phyloP scores from a whole-genome alignment of 108 stramenopile genomes.

The Chaetoceros tenuissimus region DNA sequence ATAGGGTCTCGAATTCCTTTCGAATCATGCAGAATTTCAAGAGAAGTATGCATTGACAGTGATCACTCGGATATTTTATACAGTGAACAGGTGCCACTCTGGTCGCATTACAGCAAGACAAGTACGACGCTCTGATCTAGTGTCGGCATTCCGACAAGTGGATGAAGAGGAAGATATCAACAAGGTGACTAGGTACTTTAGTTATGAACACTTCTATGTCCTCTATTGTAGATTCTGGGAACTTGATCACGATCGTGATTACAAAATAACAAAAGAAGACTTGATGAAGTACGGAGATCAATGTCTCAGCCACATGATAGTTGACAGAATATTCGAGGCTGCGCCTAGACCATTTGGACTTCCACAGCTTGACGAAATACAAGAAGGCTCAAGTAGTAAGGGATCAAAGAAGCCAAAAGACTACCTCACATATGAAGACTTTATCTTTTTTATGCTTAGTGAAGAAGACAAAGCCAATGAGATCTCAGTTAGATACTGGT shows the following conservation, averaged over 20 bases:
- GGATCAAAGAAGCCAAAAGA: slow-evolving; percentile 38
- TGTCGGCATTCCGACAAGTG: slow-evolving; percentile 77
- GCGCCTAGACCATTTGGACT: slow-evolving; percentile 78
- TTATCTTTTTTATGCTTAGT: slow-evolving; percentile 95
- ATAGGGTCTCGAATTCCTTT: slow-evolving; percentile 77
- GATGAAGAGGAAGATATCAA: slow-evolving; percentile 97
- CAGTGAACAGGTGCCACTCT: slow-evolving; percentile 80
- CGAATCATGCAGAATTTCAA: slow-evolving; percentile 93
- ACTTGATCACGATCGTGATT: slow-evolving; percentile 94
- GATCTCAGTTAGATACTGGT: slow-evolving; percentile 93
- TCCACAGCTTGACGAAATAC: slow-evolving; percentile 14
- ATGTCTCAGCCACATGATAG: slow-evolving; percentile 87
- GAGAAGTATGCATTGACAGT: slow-evolving; percentile 96
- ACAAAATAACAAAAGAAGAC: slow-evolving; percentile 87
- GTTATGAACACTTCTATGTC: slow-evolving; percentile 99
- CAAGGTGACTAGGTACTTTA: slow-evolving; percentile 87
- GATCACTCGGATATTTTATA: slow-evolving; percentile 94
- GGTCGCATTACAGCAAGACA: slow-evolving; percentile 87
- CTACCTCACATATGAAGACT: slow-evolving; percentile 91
- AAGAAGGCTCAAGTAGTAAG: slow-evolving; percentile 11
- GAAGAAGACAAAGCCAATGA: slow-evolving; percentile 98
- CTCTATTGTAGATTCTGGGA: slow-evolving; percentile 99
- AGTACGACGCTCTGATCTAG: slow-evolving; percentile 75
- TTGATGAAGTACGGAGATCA: slow-evolving; percentile 95
- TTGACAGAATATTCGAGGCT: slow-evolving; percentile 94